Evolutionary conservation across 148 eudicot species (phyloP), one percentile per base, ranked within the genome.

Genomic region (Nyssa sinensis): DNA sequence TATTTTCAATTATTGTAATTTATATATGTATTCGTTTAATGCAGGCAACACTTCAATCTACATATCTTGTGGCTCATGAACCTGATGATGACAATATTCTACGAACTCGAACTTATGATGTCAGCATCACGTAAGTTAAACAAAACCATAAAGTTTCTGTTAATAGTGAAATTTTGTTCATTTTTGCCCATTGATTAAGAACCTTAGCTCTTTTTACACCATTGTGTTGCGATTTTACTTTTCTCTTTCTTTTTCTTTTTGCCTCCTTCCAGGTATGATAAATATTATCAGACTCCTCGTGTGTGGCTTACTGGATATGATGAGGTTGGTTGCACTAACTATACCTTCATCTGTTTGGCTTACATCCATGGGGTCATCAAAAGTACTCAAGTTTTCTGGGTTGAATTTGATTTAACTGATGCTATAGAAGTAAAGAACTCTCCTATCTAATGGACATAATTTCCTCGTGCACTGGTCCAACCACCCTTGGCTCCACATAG

Each of bases 261-360:
- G 49, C 62, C 41, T 37, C 49, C 23, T 75, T 69, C 32, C 89
- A 95, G 98, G 85, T 95, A 95, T 79, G 98, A 95, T 80, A 95
- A 95, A 75, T 95, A 95, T 79, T 95, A 95, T 81, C 98, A 92
- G 81, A 95, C 98, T 79, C 98, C 97, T 77, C 98, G 97, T 53
- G 88, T 95, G 31, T 95, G 98, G 98, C 98, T 95, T 84, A 92
- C 98, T 79, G 97, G 98, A 55, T 95, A 95, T 86, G 98, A 95
- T 79, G 98, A 95, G 98, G 98, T 95, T 62, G 41, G 91, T 84
- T 72, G 35, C 44, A 59, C 62, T 68, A 73, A 49, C 29, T 70
- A 10, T 19, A 11, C 53, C n/a, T 59, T 58, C 61, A 13, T 19
- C 47, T 21, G 19, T 19, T 17, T 49, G 14, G 57, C 2, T 49